Evolutionary conservation across 108 stramenopile genomes (phyloP).

Genomic region (Nitzschia inconspicua): DNA sequence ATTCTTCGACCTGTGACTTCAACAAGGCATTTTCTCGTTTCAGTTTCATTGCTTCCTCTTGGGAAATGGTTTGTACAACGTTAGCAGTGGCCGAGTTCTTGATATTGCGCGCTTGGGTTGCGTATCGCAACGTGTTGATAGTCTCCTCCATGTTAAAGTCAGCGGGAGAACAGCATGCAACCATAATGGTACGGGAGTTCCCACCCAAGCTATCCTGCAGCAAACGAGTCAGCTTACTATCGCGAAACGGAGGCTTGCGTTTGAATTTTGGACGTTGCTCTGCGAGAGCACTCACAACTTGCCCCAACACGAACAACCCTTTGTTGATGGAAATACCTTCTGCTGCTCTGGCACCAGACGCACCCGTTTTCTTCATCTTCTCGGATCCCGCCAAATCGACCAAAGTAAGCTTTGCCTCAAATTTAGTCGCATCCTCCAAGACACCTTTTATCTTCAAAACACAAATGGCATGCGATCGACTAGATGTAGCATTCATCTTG

Average conservation of each 20-base stretch:
- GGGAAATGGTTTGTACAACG: slow-evolving; percentile 52
- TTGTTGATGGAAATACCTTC: slow-evolving; percentile 93
- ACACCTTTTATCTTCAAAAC: slow-evolving; percentile 67
- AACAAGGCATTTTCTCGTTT: slow-evolving; percentile 71
- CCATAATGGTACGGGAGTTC: slow-evolving; percentile 92
- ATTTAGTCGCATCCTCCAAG: slow-evolving; percentile 33
- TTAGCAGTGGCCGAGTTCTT: slow-evolving; percentile 89
- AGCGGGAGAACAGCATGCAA: slow-evolving; percentile 90
- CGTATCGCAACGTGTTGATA: slow-evolving; percentile 91
- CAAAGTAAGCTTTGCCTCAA: slow-evolving; percentile 92
- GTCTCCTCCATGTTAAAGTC: slow-evolving; percentile 95
- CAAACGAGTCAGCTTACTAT: slow-evolving; percentile 89
- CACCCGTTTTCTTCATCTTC: slow-evolving; percentile 95
- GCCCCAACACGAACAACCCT: slow-evolving; percentile 83
- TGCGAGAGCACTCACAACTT: slow-evolving; percentile 88
- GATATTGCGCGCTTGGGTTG: slow-evolving; percentile 93
- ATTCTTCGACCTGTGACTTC: slow-evolving; percentile 49
- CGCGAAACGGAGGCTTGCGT: slow-evolving; percentile 74
- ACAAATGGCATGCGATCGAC: slow-evolving; percentile 93
- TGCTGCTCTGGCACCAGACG: slow-evolving; percentile 88
- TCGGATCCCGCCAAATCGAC: slow-evolving; percentile 98
- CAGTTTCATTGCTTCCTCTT: slow-evolving; percentile 63
- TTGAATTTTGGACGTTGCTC: slow-evolving; percentile 38
- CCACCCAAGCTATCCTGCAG: slow-evolving; percentile 92
- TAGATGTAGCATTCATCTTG: slow-evolving; percentile 82